Base-by-base conservation (phyloP, 768 basidiomycete genomes). In the Coprinopsis sp. region DNA sequence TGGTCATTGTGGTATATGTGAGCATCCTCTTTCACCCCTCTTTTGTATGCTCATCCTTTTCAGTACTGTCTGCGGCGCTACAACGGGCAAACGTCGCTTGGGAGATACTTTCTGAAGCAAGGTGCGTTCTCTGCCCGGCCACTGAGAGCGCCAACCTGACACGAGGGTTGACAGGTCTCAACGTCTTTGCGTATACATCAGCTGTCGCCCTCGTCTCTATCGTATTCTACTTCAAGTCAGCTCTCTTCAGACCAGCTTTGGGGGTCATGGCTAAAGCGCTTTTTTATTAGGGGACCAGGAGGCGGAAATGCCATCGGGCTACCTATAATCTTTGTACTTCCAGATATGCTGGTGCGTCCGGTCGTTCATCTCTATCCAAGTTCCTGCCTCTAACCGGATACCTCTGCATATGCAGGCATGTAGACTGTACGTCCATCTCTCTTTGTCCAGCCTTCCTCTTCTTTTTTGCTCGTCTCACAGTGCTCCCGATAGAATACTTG, bases 61-160 rank as follows among this genome's bases (percentile, higher is more conserved):
- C 41, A 66, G 66, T 57, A 63, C 47, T 68, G 64, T 47, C 28
- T 57, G 18, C 33, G 48, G 5, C 44, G 53, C 5, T 40, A 18
- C 27, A 49, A 33, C 13, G 29, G 47, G 42, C 38, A 62, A 56
- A 24, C 61, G 46, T 22, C 62, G 39, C 14, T 62, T 54, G 37
- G 51, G 54, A 30, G 59, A 66, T 67, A 67, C 46, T 69, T 72
- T 42, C 55, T 69, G 8, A 57, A 51, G 22, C 71, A 72, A 62
- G 71, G 71, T 64, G 27, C 12, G 50, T 37, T 13, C n/a, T 23
- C 8, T 23, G 4, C 12, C 14, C 27, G 12, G 13, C 4, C 13
- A 22, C 39, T 21, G 29, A 31, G 11, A 34, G 21, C 5, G 31
- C 19, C 10, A 25, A 37, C 16, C 36, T 21, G 7, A 27, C 19